phyloP scores from a whole-genome alignment of 2,329 filamentous ascomycete genomes.

The Pseudonectria foliicola region DNA sequence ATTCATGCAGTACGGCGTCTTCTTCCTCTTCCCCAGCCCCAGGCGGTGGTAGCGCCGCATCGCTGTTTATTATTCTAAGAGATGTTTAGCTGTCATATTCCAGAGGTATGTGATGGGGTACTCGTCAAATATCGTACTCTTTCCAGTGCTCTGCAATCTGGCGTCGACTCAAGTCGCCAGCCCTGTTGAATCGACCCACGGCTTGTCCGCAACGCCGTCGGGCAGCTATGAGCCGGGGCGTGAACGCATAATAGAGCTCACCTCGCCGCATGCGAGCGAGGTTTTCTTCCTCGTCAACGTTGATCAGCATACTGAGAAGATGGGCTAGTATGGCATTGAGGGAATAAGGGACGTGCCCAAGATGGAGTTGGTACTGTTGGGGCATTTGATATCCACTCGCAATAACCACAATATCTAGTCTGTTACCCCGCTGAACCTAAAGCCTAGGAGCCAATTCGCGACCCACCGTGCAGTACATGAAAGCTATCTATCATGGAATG shows the following conservation, averaged over 20 bases:
- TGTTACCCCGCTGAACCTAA: too few relatives aligned
- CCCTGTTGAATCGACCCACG: slow-evolving; percentile 56
- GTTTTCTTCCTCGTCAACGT: slow-evolving; percentile 40
- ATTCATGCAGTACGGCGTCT: slow-evolving; percentile 52
- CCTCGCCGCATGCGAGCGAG: slow-evolving; percentile 53
- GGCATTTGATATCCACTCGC: too few relatives aligned
- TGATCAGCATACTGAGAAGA: not conserved
- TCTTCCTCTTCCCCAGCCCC: slow-evolving; percentile 55
- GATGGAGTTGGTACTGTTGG: too few relatives aligned
- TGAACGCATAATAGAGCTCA: slow-evolving; percentile 69
- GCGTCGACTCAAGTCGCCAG: slow-evolving; percentile 53
- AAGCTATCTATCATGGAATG: too few relatives aligned
- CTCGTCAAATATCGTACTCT: too few relatives aligned
- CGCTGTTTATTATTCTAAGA: slow-evolving; percentile 54
- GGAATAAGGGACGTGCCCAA: too few relatives aligned
- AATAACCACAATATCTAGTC: too few relatives aligned
- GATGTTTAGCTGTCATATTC: too few relatives aligned
- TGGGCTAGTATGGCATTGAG: too few relatives aligned
- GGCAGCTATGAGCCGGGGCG: slow-evolving; percentile 56
- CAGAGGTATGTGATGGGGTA: too few relatives aligned
- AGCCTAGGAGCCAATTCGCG: too few relatives aligned
- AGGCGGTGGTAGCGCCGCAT: slow-evolving; percentile 54
- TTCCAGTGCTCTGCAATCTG: slow-evolving; percentile 60
- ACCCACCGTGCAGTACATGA: too few relatives aligned
- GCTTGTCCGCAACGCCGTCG: slow-evolving; percentile 57